Conservation (phyloP, 208 protist genomes). For the Trypanosoma grayi region DNA sequence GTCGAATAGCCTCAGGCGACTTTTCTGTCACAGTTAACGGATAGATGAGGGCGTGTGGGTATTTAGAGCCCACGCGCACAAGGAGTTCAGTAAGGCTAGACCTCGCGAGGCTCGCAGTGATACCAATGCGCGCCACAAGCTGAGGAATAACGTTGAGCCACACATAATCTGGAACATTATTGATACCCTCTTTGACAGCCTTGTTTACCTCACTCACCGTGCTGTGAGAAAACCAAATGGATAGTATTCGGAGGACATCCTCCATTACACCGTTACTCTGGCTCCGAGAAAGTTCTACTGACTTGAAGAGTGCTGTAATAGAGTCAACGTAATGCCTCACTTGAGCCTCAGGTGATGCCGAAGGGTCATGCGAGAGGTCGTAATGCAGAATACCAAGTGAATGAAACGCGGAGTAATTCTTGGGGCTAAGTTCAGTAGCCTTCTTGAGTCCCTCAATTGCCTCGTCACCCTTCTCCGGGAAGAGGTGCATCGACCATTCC, state of each 20-base stretch:
- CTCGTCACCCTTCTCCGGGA: constrained; percentile 71
- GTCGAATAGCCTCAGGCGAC: constrained; percentile 70
- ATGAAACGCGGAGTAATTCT: constrained; percentile 81
- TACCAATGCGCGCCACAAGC: constrained; percentile 98
- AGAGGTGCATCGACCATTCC: constrained; percentile 86
- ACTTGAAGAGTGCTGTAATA: constrained; percentile 78
- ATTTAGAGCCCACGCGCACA: constrained; percentile 92
- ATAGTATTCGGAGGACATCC: constrained; percentile 98
- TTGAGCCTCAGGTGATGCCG: constrained; percentile 52
- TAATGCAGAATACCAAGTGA: constrained; percentile 86
- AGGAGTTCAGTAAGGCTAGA: constrained; percentile 95
- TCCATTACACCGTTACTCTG: constrained; percentile 87
- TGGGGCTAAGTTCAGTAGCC: constrained; percentile 66
- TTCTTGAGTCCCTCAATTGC: constrained; percentile 71
- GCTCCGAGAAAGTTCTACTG: constrained; percentile 71
- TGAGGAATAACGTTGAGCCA: constrained; percentile 99
- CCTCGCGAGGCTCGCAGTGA: constrained; percentile 80
- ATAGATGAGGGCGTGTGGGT: constrained; percentile 99
- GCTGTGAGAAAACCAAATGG: constrained; percentile 97
- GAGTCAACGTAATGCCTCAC: constrained; percentile 62
- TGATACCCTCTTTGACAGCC: constrained; percentile 91
- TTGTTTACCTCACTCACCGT: constrained; percentile 65
- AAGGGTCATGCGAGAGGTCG: constrained; percentile 73
- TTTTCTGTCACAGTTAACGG: constrained; percentile 97
- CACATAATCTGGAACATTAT: constrained; percentile 93